Evolutionary conservation across 1,139 yeast species (phyloP), one percentile per base, ranked within the genome.

Genomic region (Chernovozyma aurita): DNA sequence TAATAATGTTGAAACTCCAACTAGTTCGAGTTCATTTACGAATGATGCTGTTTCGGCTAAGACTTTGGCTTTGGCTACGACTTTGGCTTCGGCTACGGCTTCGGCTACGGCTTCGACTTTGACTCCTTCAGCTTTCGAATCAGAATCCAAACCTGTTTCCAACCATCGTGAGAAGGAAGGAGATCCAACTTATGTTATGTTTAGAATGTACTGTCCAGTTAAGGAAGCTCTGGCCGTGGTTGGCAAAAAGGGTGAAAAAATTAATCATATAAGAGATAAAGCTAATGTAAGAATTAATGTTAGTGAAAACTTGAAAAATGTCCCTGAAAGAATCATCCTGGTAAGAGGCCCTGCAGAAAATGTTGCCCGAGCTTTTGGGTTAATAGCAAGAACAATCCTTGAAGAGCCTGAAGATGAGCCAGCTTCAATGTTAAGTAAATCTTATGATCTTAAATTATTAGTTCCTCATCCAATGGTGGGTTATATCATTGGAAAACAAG

Each of bases 401-500:
- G 82, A 77, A 42, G 94, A 85, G 53, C 80, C 83, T 1, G 78
- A 79, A 49, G 83, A 77, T 44, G 74, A 68, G 42, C 78, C 86
- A 3, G 79, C 85, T 1, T 62, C 75, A 3, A 61, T 74, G 29
- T 66, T 70, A 36, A 75, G 86, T 25, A 64, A 65, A 43, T 77
- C 71, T 37, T 75, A 78, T 43, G 73, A 73, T 36, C 59, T 87
- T 45, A 73, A 80, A 44, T 54, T 87, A 14, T 62, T 87, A 38
- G 71, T 88, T 26, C 95, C 96, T 2, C 92, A 86, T 56, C 80
- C 84, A 3, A 63, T 84, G 54, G 85, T 86, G 65, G 95, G 95
- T 0, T 82, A 76, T 47, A 73, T 88, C 34, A 87, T 87, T 46
- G 96, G 96, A 12, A 82, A 82, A 49, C 80, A 72, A 39, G 95